These are phyloP conservation scores for Echinosophora koreensis DNA, from an alignment of 306 rosid genomes.

Conservation along the genomic window DNA sequence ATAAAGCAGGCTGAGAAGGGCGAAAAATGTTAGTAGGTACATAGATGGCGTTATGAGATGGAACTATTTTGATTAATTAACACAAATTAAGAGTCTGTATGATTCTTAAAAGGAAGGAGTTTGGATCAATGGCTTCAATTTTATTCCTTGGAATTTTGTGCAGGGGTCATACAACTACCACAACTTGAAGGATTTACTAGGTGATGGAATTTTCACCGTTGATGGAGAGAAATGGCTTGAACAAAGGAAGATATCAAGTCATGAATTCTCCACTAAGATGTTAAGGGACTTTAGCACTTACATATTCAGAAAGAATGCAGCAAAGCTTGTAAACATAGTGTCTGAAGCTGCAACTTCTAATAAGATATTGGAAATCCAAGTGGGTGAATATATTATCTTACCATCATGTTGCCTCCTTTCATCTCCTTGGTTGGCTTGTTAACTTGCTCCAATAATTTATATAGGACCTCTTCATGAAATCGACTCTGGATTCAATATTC, in stretches of 20 bases:
- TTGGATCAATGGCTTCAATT: slow-evolving; percentile 16
- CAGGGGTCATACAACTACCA: slow-evolving; percentile 72
- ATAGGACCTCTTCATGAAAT: slow-evolving; percentile 71
- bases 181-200: slow-evolving; percentile 80
- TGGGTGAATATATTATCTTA: slow-evolving; percentile 39
- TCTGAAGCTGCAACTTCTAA: slow-evolving; percentile 65
- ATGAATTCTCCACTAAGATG: slow-evolving; percentile 77
- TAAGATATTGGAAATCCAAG: slow-evolving; percentile 68
- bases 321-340: slow-evolving; percentile 63
- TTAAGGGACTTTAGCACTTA: slow-evolving; percentile 68
- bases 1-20: neutral
- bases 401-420: slow-evolving; percentile 5
- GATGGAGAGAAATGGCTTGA: slow-evolving; percentile 90
- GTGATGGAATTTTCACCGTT: slow-evolving; percentile 86
- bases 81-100: neutral
- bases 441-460: slow-evolving; percentile 20
- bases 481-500: slow-evolving; percentile 75
- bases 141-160: slow-evolving; percentile 30
- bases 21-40: neutral
- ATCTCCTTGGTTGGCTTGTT: slow-evolving; percentile 23
- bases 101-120: slow-evolving; percentile 10
- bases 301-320: slow-evolving; percentile 72
- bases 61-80: neutral
- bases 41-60: neutral
- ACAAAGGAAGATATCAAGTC: slow-evolving; percentile 77